A percentile compares a stretch with the other conserved stretches of the same genome.
phyloP scores from a whole-genome alignment of 2,329 filamentous ascomycete species.

The Dactylella cylindrospora region DNA sequence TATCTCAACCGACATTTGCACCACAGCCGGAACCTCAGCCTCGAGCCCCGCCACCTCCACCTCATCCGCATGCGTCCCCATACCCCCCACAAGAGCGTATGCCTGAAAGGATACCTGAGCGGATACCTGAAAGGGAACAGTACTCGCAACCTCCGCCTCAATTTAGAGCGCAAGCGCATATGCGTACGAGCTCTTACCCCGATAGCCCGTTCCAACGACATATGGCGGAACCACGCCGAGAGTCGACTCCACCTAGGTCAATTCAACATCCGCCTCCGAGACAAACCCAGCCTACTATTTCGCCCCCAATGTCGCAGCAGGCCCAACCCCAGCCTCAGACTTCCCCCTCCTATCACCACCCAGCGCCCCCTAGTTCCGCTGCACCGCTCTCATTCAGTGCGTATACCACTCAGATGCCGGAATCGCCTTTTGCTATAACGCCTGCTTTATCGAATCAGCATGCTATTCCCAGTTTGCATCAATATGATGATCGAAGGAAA shows the following conservation, averaged over 20 bases:
- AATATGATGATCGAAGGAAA: conserved; percentile 52
- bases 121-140: conserved; percentile 28
- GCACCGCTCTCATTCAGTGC: conserved; percentile 46
- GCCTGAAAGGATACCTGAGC: conserved; percentile 14
- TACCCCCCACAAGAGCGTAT: conserved; percentile 31
- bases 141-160: conserved; percentile 28
- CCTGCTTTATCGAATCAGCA: conserved; percentile 50
- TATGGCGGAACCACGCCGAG: conserved; percentile 28
- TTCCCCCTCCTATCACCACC: conserved; percentile 46
- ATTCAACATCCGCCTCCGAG: conserved; percentile 9
- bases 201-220: conserved; percentile 33
- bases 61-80: background rate
- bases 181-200: conserved; percentile 36
- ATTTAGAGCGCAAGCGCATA: conserved; percentile 23
- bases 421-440: conserved; percentile 48
- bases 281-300: conserved; percentile 19
- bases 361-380: conserved; percentile 42
- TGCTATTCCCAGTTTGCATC: conserved; percentile 49
- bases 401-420: conserved; percentile 48
- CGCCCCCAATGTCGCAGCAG: conserved; percentile 25
- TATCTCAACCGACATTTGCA: conserved; percentile 35
- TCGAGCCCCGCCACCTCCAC: conserved; percentile 7
- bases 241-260: conserved; percentile 22
- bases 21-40: conserved; percentile 15
- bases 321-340: conserved; percentile 27